A percentile compares a stretch with the other conserved stretches of the same genome.
phyloP scores from a whole-genome alignment of 345 rosid genomes.

The Citrus sinensis region DVS_A1.0 CM039164.1:27920501-27921000 shows the following conservation, averaged over 20 bases:
- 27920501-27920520: conserved; percentile 3
- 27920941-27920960: no score
- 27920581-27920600: background rate
- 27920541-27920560: background rate
- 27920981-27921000: no score
- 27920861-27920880: no score
- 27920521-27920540: background rate
- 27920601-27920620: background rate
- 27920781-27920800: background rate
- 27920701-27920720: background rate
- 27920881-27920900: background rate
- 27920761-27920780: no score
- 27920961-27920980: no score
- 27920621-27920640: background rate
- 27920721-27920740: background rate
- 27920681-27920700: background rate
- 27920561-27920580: background rate
- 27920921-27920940: no score
- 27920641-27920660: background rate
- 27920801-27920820: background rate
- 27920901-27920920: background rate
- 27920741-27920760: background rate
- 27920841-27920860: no score
- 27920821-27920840: background rate
- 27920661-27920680: background rate